Percentiles rank a stretch among this genome's conserved stretches.
Conservation (phyloP, 2,329 filamentous ascomycete genomes). For the Fusarium dlaminii region DNA sequence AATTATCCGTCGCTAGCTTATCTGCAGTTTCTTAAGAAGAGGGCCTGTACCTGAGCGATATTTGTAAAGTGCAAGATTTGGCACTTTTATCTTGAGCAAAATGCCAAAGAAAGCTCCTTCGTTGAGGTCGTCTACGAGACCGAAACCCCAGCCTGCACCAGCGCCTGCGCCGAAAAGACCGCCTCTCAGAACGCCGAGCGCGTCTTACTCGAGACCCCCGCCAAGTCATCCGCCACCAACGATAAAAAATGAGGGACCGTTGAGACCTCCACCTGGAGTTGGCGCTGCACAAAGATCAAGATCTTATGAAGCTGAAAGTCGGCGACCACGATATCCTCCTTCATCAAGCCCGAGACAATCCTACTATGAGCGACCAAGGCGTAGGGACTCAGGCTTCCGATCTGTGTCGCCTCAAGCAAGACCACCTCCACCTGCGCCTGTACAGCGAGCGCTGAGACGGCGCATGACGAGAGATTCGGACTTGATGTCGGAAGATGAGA, state of each 20-base stretch:
- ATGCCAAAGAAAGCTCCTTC: conserved; percentile 34
- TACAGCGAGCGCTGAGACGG: conserved; percentile 8
- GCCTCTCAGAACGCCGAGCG: background rate
- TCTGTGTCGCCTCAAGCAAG: conserved; percentile 33
- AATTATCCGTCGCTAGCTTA: background rate
- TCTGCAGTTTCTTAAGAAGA: background rate
- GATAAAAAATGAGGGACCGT: background rate
- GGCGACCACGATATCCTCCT: conserved; percentile 13
- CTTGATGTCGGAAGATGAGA: conserved; percentile 37
- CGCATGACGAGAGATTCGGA: conserved; percentile 37
- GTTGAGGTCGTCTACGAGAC: conserved; percentile 22
- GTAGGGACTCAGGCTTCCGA: conserved; percentile 13
- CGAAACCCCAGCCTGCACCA: conserved; percentile 26
- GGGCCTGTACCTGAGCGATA: background rate
- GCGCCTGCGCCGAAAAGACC: conserved; percentile 25
- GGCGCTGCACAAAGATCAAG: conserved; percentile 21
- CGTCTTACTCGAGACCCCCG: conserved; percentile 23
- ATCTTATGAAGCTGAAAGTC: conserved; percentile 33
- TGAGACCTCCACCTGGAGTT: conserved; percentile 11
- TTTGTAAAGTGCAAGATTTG: background rate
- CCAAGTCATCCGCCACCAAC: conserved; percentile 15
- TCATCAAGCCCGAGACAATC: conserved; percentile 18
- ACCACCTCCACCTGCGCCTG: background rate
- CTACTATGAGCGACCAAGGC: conserved; percentile 21
- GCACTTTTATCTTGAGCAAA: background rate